A percentile compares a stretch with the other conserved stretches of the same genome.
These are phyloP conservation scores for Amanita jacksonii DNA, from an alignment of 768 basidiomycete species.

Conservation along the genomic window DNA sequence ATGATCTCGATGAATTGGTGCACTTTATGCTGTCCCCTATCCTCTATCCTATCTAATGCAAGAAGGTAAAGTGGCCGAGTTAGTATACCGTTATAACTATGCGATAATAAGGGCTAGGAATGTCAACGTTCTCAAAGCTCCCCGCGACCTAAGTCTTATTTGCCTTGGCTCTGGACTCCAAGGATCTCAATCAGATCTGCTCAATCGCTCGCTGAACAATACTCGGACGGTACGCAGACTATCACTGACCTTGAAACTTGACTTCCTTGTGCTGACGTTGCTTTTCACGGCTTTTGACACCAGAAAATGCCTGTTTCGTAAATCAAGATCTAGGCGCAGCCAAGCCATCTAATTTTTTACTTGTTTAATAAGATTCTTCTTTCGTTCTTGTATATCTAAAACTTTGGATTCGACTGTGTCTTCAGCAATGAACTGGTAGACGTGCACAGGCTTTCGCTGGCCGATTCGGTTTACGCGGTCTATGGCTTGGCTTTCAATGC, in stretches of 20 bases:
- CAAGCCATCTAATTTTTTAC: slow-evolving; percentile 31
- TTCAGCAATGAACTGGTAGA: slow-evolving; percentile 86
- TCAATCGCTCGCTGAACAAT: background rate
- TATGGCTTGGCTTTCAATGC: slow-evolving; percentile 79
- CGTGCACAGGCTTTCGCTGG: slow-evolving; percentile 73
- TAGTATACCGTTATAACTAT: too few relatives aligned
- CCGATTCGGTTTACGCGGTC: slow-evolving; percentile 81
- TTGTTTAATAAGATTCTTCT: slow-evolving; percentile 71
- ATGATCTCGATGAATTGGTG: too few relatives aligned
- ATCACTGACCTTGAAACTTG: slow-evolving; percentile 57
- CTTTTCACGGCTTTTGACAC: slow-evolving; percentile 67
- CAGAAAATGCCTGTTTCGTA: slow-evolving; percentile 89
- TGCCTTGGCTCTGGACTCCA: slow-evolving; percentile 14
- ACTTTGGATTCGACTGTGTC: slow-evolving; percentile 84
- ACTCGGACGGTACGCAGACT: background rate
- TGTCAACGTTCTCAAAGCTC: too few relatives aligned
- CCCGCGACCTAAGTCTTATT: background rate
- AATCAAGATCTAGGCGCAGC: too few relatives aligned
- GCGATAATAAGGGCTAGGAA: too few relatives aligned
- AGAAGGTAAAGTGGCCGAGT: too few relatives aligned
- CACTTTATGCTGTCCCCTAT: too few relatives aligned
- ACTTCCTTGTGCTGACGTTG: slow-evolving; percentile 72
- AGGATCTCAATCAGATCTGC: slow-evolving; percentile 51
- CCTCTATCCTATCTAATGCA: too few relatives aligned
- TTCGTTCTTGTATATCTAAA: slow-evolving; percentile 80